Base-by-base conservation (phyloP, 2,329 filamentous ascomycete species). In the Fusarium duplospermum region DNA sequence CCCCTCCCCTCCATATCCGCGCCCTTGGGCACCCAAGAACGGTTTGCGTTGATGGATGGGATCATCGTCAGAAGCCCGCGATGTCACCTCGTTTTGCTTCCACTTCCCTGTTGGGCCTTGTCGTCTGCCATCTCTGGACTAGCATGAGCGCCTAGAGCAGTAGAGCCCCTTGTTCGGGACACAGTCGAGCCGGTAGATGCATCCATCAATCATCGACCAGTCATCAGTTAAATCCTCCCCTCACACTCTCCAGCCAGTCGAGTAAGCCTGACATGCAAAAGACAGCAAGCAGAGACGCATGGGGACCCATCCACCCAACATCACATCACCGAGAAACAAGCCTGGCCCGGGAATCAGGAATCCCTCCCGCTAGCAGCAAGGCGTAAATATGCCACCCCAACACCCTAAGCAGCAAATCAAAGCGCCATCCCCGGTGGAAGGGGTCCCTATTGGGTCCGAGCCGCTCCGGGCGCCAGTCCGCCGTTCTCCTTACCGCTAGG, bases 121-220 rank as follows among this genome's bases (percentile, higher is more conserved):
- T 67, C 52, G 33, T 63, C 31, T 70, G 54, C 70, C 70, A 58
- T 63, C 70, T 67, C 45, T 47, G 70, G 70, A 63, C 66, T 72
- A 72, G 70, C 36, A 56, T 50, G 42, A 59, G 50, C 58, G 59
- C 57, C 65, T 66, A 62, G 64, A 62, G 61, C 33, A 62, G 42
- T 42, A 61, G 36, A 42, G 60, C 42, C 66, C 62, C 61, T 72
- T 40, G 62, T 33, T 72, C 70, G 70, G 70, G 70, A 72, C 65
- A 47, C 60, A 66, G 47, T 72, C 64, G 29, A 72, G 66, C 66
- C 57, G 69, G 64, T 69, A 66, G 58, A 72, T 72, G 70, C 42
- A 64, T 63, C 70, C 58, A 60, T 73, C 70, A 72, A 73, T 72
- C 57, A 72, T 73, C 52, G 50, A 73, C 60, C 70, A 72, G 38